Conservation (phyloP, 2,329 filamentous ascomycete genomes). For the Orbilia brochopaga region DNA sequence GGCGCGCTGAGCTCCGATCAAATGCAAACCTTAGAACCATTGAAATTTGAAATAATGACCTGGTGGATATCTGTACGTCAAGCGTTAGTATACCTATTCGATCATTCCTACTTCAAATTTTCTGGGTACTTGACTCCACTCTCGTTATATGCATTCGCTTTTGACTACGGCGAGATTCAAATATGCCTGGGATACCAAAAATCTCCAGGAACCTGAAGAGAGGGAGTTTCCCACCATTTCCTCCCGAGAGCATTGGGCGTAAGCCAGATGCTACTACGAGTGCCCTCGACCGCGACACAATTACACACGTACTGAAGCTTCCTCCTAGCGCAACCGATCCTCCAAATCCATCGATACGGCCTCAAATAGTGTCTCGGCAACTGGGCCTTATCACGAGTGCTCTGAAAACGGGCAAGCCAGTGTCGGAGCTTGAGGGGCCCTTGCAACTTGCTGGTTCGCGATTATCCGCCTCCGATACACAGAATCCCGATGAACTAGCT, state of each 20-base stretch:
- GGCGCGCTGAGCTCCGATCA: too few relatives aligned
- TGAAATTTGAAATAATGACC: too few relatives aligned
- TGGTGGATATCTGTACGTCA: too few relatives aligned
- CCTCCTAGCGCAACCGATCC: conserved; percentile 13
- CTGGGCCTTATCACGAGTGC: conserved; percentile 23
- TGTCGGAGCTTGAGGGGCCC: conserved; percentile 18
- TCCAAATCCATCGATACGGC: not conserved
- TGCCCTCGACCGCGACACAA: not conserved
- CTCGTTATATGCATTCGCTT: not conserved
- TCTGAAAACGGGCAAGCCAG: conserved; percentile 15
- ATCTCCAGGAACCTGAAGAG: conserved; percentile 14
- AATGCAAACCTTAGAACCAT: too few relatives aligned
- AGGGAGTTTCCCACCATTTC: conserved; percentile 22
- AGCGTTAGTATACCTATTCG: too few relatives aligned
- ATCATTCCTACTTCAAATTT: too few relatives aligned
- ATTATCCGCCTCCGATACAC: too few relatives aligned
- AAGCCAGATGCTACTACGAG: conserved; percentile 4
- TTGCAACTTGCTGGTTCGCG: conserved; percentile 12
- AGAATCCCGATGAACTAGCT: not conserved
- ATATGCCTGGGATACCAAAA: conserved; percentile 30
- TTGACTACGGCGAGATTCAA: not conserved
- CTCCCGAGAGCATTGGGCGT: not conserved
- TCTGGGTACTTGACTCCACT: not conserved
- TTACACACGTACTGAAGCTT: conserved; percentile 28
- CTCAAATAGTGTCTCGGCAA: conserved; percentile 23